Conservation (phyloP, 1,139 yeast species). For the Geotrichum fermentans region DNA sequence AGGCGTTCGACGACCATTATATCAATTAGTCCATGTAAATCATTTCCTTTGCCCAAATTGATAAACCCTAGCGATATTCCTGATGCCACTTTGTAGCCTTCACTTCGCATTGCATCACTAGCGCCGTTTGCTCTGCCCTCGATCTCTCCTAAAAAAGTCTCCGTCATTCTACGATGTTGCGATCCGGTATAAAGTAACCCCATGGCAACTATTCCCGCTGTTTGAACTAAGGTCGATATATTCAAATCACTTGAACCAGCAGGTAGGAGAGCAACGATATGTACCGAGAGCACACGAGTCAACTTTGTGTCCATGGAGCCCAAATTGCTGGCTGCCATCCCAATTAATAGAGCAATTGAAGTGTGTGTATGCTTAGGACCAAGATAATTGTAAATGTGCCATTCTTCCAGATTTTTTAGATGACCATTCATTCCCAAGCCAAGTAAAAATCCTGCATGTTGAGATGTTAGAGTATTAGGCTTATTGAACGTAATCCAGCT, state of each 20-base stretch:
- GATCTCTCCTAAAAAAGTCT: conserved; percentile 49
- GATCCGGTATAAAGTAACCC: conserved; percentile 77
- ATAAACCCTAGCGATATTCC: conserved; percentile 85
- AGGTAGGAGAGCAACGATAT: conserved; percentile 86
- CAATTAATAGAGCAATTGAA: conserved; percentile 80
- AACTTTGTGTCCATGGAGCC: conserved; percentile 84
- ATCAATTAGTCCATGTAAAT: conserved; percentile 59
- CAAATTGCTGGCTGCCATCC: conserved; percentile 84
- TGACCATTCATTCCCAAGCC: conserved; percentile 94
- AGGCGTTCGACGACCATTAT: conserved; percentile 65
- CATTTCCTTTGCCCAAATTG: conserved; percentile 75
- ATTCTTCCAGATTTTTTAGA: conserved; percentile 75
- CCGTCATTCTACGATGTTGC: conserved; percentile 85
- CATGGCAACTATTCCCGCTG: conserved; percentile 87
- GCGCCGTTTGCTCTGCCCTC: conserved; percentile 21
- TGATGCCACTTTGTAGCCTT: conserved; percentile 82
- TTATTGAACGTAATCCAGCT: conserved; percentile 90
- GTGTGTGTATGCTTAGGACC: conserved; percentile 87
- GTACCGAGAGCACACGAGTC: conserved; percentile 88
- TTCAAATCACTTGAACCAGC: conserved; percentile 86
- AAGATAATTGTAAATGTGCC: conserved; percentile 92
- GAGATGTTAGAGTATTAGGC: conserved; percentile 65
- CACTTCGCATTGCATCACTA: conserved; percentile 39
- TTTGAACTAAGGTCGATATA: conserved; percentile 76
- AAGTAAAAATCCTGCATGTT: conserved; percentile 90